Percentiles rank a stretch among this genome's conserved stretches.
phyloP scores from a whole-genome alignment of 805 yeast genomes.

The Nadsonia fulvescens region DNA sequence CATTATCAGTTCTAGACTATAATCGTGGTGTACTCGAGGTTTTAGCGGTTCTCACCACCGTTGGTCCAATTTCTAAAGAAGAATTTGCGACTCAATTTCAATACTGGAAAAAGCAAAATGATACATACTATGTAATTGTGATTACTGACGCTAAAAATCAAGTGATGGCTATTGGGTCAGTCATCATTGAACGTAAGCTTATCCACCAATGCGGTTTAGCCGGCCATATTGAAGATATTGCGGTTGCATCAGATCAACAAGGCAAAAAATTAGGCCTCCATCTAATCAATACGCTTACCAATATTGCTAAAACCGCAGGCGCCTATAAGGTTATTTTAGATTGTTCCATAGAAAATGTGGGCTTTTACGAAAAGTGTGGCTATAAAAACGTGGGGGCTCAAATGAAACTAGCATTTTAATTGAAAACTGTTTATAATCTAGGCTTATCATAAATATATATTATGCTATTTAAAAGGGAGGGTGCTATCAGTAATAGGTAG shows the following conservation, averaged over 20 bases:
- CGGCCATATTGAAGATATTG: conserved; percentile 91
- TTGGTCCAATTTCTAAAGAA: conserved; percentile 45
- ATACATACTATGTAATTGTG: conserved; percentile 51
- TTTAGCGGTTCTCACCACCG: conserved; percentile 56
- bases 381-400: conserved; percentile 28
- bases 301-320: conserved; percentile 39
- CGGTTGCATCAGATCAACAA: conserved; percentile 57
- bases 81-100: conserved; percentile 34
- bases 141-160: conserved; percentile 32
- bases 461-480: too few relatives aligned
- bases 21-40: conserved; percentile 44
- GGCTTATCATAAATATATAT: too few relatives aligned
- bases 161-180: conserved; percentile 72
- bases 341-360: conserved; percentile 67
- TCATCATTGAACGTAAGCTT: conserved; percentile 58
- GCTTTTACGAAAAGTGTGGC: conserved; percentile 82
- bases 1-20: conserved; percentile 37
- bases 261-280: conserved; percentile 66
- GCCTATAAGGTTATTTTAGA: conserved; percentile 84
- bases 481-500: too few relatives aligned
- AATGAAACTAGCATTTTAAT: too few relatives aligned
- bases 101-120: conserved; percentile 35
- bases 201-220: conserved; percentile 74
- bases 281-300: conserved; percentile 43
- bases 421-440: too few relatives aligned